These are phyloP conservation scores for Pisolithus microcarpus DNA, from an alignment of 768 basidiomycete genomes.

Conservation along the genomic window DNA sequence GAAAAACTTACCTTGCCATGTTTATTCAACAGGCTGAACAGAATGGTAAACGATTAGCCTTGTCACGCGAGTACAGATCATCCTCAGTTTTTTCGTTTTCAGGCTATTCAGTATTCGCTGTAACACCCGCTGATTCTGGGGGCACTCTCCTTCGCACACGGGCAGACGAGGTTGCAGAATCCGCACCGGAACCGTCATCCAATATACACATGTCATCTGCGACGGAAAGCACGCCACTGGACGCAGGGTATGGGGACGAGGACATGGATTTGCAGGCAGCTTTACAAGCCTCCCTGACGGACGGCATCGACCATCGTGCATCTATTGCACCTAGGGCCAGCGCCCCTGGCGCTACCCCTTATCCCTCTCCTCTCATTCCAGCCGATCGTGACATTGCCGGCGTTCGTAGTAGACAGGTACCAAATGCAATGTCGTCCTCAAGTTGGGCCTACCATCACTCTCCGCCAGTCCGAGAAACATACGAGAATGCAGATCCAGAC, in stretches of 20 bases:
- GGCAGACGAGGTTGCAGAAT: conserved; percentile 64
- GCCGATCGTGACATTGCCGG: conserved; percentile 23
- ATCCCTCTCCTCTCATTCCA: conserved; percentile 19
- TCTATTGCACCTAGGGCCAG: not conserved
- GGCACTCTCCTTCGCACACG: conserved; percentile 54
- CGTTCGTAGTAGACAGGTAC: conserved; percentile 7
- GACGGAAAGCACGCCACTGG: conserved; percentile 6
- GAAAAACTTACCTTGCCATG: conserved; percentile 78
- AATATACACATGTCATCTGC: conserved; percentile 13
- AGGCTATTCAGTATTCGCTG: conserved; percentile 81
- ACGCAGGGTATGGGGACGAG: conserved; percentile 60
- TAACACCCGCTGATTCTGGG: conserved; percentile 52
- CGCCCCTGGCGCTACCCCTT: conserved; percentile 9
- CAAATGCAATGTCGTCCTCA: conserved; percentile 9
- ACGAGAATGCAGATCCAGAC: conserved; percentile 33
- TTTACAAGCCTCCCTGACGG: conserved; percentile 69
- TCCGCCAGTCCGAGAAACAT: conserved; percentile 26
- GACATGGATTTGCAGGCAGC: conserved; percentile 86
- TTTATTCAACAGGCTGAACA: conserved; percentile 79
- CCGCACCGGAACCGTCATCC: conserved; percentile 49
- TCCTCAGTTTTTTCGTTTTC: conserved; percentile 3
- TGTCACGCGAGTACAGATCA: not conserved
- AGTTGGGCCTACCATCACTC: conserved; percentile 12
- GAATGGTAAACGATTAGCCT: conserved; percentile 50
- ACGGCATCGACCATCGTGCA: conserved; percentile 5